Percentiles rank a stretch among this genome's conserved stretches.
phyloP scores from a whole-genome alignment of 2,329 filamentous ascomycete species.

The Colletotrichum musicola region DNA sequence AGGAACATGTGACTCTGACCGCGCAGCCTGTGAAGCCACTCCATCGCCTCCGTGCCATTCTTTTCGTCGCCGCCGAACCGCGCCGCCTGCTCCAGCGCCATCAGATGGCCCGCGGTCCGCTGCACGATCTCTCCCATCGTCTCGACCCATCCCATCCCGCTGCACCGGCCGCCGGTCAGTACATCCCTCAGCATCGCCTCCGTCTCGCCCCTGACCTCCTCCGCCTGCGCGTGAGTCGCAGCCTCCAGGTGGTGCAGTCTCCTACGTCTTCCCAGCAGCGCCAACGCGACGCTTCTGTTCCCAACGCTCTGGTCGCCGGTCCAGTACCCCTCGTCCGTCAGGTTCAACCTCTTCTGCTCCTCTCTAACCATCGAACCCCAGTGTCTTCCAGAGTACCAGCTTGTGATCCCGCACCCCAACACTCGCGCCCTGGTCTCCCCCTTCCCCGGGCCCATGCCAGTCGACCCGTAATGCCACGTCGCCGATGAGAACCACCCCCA shows the following conservation, averaged over 20 bases:
- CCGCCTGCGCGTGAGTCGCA: constrained; percentile 48
- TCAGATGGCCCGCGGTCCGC: constrained; percentile 50
- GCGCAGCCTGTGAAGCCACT: constrained; percentile 50
- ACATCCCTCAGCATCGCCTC: constrained; percentile 47
- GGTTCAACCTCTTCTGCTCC: constrained; percentile 54
- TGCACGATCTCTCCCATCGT: constrained; percentile 58
- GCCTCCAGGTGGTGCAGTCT: constrained; percentile 52
- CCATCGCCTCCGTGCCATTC: constrained; percentile 44
- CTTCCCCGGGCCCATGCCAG: constrained; percentile 50
- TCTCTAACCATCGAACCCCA: constrained; percentile 42
- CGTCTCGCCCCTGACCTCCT: constrained; percentile 48
- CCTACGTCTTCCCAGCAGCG: constrained; percentile 51
- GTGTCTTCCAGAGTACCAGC: constrained; percentile 58
- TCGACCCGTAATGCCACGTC: constrained; percentile 57
- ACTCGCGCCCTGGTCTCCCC: constrained; percentile 58
- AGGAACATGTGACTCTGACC: constrained; percentile 57
- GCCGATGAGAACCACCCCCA: constrained; percentile 61
- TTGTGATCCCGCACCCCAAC: constrained; percentile 57
- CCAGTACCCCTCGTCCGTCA: constrained; percentile 58
- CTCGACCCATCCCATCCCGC: constrained; percentile 58
- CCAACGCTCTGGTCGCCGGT: constrained; percentile 40
- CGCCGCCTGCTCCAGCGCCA: constrained; percentile 47
- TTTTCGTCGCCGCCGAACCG: constrained; percentile 33
- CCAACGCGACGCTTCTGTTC: constrained; percentile 47
- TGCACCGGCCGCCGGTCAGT: constrained; percentile 44